Percentiles rank a stretch among this genome's conserved stretches.
phyloP scores from a whole-genome alignment of 2,329 filamentous ascomycete genomes.

The Blumeriella jaapii region DNA sequence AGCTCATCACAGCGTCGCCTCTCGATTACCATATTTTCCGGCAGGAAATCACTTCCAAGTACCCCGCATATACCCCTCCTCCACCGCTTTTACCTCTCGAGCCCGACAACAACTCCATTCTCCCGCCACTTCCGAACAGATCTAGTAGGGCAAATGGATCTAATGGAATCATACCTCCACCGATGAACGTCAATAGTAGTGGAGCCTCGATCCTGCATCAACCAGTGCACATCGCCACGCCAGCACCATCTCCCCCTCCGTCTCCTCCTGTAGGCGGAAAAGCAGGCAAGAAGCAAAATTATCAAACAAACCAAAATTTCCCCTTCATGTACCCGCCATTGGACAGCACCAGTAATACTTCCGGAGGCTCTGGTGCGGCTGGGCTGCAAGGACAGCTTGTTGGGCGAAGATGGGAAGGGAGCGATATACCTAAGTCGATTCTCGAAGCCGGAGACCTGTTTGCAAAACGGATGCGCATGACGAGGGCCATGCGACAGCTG shows the following conservation, averaged over 20 bases:
- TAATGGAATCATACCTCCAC: conserved; percentile 50
- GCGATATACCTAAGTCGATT: conserved; percentile 87
- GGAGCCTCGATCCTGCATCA: conserved; percentile 82
- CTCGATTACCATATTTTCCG: conserved; percentile 94
- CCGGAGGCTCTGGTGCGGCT: conserved; percentile 78
- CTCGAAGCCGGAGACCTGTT: conserved; percentile 91
- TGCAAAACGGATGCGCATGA: conserved; percentile 80
- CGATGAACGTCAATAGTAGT: conserved; percentile 39
- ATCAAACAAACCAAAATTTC: conserved; percentile 98
- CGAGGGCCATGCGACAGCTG: conserved; percentile 78
- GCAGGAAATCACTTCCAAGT: conserved; percentile 95
- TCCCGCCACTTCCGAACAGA: conserved; percentile 74
- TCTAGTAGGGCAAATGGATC: conserved; percentile 47
- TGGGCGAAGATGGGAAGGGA: conserved; percentile 82
- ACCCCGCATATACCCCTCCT: conserved; percentile 89
- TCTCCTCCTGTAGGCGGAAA: conserved; percentile 82
- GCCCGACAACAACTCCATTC: conserved; percentile 78
- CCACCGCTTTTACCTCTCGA: conserved; percentile 74
- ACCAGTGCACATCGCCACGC: conserved; percentile 96
- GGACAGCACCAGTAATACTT: conserved; percentile 76
- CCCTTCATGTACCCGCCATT: conserved; percentile 94
- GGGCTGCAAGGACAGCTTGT: conserved; percentile 71
- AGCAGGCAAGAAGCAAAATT: conserved; percentile 96
- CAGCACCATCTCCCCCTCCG: conserved; percentile 87
- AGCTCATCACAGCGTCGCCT: conserved; percentile 80